Evolutionary conservation across 495 filamentous ascomycete species (phyloP).

Genomic region (Podospora fimiseda): DNA sequence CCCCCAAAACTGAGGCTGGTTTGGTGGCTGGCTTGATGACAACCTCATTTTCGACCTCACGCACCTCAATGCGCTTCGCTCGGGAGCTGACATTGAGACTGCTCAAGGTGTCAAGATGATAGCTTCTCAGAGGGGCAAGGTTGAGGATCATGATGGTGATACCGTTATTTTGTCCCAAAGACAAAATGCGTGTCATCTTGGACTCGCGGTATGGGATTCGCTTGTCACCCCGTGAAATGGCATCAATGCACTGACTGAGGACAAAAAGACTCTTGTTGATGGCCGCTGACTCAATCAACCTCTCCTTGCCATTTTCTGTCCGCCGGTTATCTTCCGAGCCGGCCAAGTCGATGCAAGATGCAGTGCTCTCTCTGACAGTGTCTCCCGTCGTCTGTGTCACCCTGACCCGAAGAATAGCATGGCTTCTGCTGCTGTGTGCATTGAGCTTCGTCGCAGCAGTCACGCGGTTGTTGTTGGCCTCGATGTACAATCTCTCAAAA

Average conservation of each 20-base stretch:
- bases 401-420: conserved; percentile 90
- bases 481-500: conserved; percentile 86
- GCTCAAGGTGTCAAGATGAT: conserved; percentile 89
- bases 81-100: conserved; percentile 92
- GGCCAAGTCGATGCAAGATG: conserved; percentile 92
- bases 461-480: conserved; percentile 86
- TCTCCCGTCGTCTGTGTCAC: conserved; percentile 67
- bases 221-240: conserved; percentile 62
- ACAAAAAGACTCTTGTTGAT: conserved; percentile 99
- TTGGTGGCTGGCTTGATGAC: conserved; percentile 68
- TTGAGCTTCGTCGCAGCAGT: conserved; percentile 95
- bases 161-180: conserved; percentile 90
- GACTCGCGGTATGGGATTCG: conserved; percentile 90
- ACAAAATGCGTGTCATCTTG: conserved; percentile 95
- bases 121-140: conserved; percentile 75
- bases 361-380: conserved; percentile 68
- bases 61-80: conserved; percentile 93
- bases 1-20: conserved; percentile 39
- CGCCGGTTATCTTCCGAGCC: conserved; percentile 93
- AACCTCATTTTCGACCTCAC: conserved; percentile 89
- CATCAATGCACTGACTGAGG: conserved; percentile 91
- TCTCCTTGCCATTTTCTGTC: conserved; percentile 90
- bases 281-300: conserved; percentile 90
- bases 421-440: conserved; percentile 86
- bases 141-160: conserved; percentile 96